Evolutionary conservation across 2,329 filamentous ascomycete species (phyloP).

Genomic region (Eutypella sp.): DNA sequence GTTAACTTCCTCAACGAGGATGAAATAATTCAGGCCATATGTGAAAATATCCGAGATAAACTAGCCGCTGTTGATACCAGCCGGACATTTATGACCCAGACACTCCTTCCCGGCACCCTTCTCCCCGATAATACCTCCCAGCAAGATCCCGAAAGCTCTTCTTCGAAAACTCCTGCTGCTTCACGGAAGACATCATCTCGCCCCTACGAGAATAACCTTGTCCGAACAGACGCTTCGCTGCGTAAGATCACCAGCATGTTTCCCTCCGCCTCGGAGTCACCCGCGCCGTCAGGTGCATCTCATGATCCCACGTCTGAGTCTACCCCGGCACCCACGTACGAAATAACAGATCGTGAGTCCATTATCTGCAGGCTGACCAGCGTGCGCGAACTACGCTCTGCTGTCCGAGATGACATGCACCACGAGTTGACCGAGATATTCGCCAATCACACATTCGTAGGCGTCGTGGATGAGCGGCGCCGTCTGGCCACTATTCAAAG

Average conservation of each 20-base stretch:
- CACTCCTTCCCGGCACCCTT: constrained; percentile 66
- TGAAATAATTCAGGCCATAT: constrained; percentile 85
- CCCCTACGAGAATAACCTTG: constrained; percentile 78
- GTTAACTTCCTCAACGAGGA: constrained; percentile 98
- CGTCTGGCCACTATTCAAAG: constrained; percentile 90
- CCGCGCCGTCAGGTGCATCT: constrained; percentile 23
- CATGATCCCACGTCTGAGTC: constrained; percentile 16
- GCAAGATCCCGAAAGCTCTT: constrained; percentile 21
- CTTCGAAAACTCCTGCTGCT: constrained; percentile 29
- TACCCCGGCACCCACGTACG: constrained; percentile 50
- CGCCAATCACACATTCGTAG: constrained; percentile 85
- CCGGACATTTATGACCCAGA: constrained; percentile 91
- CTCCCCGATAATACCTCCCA: constrained; percentile 23
- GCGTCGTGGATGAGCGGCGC: constrained; percentile 80
- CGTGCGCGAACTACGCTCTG: constrained; percentile 75
- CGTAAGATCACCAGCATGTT: constrained; percentile 98
- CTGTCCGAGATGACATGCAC: constrained; percentile 78
- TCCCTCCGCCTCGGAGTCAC: constrained; percentile 43
- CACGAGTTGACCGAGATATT: constrained; percentile 82
- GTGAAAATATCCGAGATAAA: constrained; percentile 69
- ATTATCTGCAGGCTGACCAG: constrained; percentile 73
- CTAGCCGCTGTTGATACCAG: constrained; percentile 88
- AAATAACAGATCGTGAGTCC: constrained; percentile 63
- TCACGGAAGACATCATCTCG: constrained; percentile 43
- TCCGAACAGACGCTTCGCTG: constrained; percentile 81